phyloP scores from a whole-genome alignment of 768 basidiomycete species.

The Plicaturopsis crispa region DNA sequence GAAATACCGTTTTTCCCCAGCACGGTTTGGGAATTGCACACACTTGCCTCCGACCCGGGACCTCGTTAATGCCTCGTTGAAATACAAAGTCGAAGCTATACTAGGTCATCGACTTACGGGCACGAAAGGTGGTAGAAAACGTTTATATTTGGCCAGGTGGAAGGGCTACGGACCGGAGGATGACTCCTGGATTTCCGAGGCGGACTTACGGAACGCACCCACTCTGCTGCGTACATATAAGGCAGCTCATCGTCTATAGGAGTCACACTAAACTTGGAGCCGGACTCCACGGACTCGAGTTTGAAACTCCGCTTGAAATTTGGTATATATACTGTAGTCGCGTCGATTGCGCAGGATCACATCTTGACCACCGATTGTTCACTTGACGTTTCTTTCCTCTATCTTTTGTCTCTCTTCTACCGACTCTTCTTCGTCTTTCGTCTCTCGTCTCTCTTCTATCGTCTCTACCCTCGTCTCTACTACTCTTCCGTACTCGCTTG shows the following conservation, averaged over 20 bases:
- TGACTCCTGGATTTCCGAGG: constrained; percentile 16
- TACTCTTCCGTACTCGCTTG: no score
- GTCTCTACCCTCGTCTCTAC: no score
- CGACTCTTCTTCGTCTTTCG: no score
- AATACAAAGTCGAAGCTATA: constrained; percentile 16
- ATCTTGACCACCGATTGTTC: no score
- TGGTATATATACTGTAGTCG: no score
- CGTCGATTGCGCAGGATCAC: no score
- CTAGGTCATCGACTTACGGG: constrained; percentile 10
- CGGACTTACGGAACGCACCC: constrained; percentile 13
- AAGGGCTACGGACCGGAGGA: constrained; percentile 13
- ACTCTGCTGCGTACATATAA: constrained; percentile 5
- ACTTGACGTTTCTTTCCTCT: no score
- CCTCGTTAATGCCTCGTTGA: constrained; percentile 10
- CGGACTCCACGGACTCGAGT: no score
- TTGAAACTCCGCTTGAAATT: no score
- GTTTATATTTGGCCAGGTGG: constrained; percentile 14
- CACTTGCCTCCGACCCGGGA: constrained; percentile 2
- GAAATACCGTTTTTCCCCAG: constrained; percentile 14
- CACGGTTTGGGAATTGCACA: constrained; percentile 12
- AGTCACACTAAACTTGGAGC: no score
- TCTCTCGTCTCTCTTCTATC: no score
- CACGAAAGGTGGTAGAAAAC: constrained; percentile 3
- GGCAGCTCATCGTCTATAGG: constrained; percentile 10
- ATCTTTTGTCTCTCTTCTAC: no score